Evolutionary conservation across 1,139 yeast genomes (phyloP).

Genomic region (Candida albicans): DNA sequence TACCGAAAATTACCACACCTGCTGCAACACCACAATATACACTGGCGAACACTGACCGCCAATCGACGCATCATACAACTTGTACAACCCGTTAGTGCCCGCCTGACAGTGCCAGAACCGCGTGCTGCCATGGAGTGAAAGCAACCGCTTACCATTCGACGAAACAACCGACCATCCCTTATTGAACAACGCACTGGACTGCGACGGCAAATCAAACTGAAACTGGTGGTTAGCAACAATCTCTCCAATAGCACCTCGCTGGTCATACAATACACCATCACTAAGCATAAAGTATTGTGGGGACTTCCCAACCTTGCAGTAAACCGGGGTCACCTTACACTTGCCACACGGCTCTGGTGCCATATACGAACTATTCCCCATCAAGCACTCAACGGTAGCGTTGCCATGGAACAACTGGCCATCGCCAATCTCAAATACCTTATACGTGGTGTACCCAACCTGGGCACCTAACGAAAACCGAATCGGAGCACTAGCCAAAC

Average conservation of each 20-base stretch:
- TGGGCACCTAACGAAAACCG: conserved; percentile 4
- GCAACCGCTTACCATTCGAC: conserved; percentile 22
- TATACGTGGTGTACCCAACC: conserved; percentile 20
- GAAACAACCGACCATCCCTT: conserved; percentile 16
- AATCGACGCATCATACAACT: conserved; percentile 41
- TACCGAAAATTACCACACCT: background rate
- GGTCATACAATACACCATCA: conserved; percentile 31
- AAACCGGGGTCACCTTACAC: background rate
- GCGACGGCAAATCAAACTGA: conserved; percentile 46
- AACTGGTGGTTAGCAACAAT: conserved; percentile 47
- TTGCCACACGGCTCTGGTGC: background rate
- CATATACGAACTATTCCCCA: conserved; percentile 24
- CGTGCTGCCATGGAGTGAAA: conserved; percentile 6
- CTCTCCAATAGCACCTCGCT: conserved; percentile 39
- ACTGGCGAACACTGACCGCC: conserved; percentile 40
- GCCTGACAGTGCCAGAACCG: conserved; percentile 37
- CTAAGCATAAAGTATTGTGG: conserved; percentile 31
- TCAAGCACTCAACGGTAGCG: background rate
- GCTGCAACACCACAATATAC: conserved; percentile 28
- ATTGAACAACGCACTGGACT: conserved; percentile 3
- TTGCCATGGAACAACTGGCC: conserved; percentile 28
- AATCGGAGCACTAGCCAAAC: conserved; percentile 17
- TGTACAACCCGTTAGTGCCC: conserved; percentile 37
- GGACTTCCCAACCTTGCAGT: conserved; percentile 12
- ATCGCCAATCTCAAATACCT: conserved; percentile 34